Percentiles rank a stretch among this genome's conserved stretches.
Evolutionary conservation across 1,284 basidiomycete genomes (phyloP).

Genomic region (Tilletia walkeri): DNA sequence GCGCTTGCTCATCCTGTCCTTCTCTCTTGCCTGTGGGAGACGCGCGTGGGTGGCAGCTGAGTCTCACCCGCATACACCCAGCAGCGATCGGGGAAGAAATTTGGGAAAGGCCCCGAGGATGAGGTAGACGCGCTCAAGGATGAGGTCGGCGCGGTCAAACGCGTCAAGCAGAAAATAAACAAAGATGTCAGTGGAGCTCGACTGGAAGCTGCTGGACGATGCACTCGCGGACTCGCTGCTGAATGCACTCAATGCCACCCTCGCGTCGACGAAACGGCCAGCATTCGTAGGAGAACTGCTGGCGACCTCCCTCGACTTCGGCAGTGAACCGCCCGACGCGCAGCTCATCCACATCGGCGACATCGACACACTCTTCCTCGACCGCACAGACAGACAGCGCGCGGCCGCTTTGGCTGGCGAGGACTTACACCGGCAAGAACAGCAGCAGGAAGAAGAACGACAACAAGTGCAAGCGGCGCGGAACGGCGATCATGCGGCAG

Average conservation of each 20-base stretch:
- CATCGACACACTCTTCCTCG: constrained; percentile 80
- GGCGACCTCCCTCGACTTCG: constrained; percentile 82
- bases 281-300: constrained; percentile 90
- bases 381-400: constrained; percentile 10
- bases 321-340: constrained; percentile 75
- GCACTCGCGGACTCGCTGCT: constrained; percentile 72
- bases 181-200: constrained; percentile 60
- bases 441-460: neutral
- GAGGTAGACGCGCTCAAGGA: neutral
- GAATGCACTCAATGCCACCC: constrained; percentile 74
- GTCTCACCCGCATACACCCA: too few species aligned
- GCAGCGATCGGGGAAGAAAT: neutral
- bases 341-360: constrained; percentile 88
- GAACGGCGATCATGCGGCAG: too few species aligned
- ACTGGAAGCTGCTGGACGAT: constrained; percentile 62
- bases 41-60: too few species aligned
- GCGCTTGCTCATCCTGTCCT: too few species aligned
- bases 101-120: constrained; percentile 1
- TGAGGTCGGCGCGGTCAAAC: neutral
- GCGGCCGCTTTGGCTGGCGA: constrained; percentile 18
- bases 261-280: constrained; percentile 70
- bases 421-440: neutral
- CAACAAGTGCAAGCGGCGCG: neutral
- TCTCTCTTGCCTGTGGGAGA: too few species aligned
- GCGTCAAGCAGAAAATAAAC: neutral